Evolutionary conservation across 768 basidiomycete genomes (phyloP).

Genomic region (Sutorius australiensis): DNA sequence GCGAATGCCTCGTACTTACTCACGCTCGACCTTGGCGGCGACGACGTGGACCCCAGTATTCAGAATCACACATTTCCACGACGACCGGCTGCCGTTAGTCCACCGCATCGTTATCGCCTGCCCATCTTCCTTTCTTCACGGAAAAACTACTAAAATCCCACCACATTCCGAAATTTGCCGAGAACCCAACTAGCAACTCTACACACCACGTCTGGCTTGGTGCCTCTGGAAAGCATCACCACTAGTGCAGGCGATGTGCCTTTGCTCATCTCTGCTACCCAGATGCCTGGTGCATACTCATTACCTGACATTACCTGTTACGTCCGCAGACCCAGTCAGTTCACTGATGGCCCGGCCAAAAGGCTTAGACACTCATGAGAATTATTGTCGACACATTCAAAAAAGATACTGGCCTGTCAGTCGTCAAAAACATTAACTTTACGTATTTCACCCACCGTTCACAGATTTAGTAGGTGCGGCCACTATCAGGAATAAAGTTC

Average conservation of each 20-base stretch:
- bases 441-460: too few species aligned
- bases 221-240: background rate
- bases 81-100: conserved; percentile 9
- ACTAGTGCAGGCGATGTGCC: background rate
- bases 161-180: background rate
- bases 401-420: background rate
- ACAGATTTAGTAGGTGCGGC: background rate
- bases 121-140: background rate
- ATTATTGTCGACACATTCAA: background rate
- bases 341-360: background rate
- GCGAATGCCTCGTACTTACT: background rate
- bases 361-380: background rate
- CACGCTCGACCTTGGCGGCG: conserved; percentile 14
- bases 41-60: conserved; percentile 3
- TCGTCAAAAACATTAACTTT: too few species aligned
- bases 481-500: conserved; percentile 16
- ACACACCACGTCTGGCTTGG: too few species aligned
- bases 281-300: background rate
- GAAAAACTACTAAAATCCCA: background rate
- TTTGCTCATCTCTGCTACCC: background rate
- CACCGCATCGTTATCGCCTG: background rate
- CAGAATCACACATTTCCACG: conserved; percentile 15
- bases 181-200: background rate
- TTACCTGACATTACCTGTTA: background rate
- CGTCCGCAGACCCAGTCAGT: background rate